These are phyloP conservation scores for Medicago lupulina DNA, from an alignment of 306 rosid species.

Conservation along the genomic window DNA sequence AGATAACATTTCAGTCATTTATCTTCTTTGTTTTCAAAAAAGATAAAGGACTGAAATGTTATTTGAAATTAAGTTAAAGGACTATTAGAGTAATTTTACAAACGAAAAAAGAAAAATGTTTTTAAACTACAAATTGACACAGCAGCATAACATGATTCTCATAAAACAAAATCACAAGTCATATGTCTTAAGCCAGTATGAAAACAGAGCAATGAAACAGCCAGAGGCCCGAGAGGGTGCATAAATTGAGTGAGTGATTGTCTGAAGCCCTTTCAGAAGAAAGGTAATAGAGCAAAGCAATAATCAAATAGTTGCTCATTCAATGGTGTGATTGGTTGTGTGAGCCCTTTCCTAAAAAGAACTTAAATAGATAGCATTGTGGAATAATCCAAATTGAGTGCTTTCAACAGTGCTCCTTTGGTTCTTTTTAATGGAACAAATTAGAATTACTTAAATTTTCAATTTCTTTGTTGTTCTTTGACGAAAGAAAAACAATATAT, in stretches of 20 bases:
- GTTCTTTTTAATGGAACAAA: too few species aligned
- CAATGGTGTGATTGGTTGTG: neutral
- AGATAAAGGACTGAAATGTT: too few species aligned
- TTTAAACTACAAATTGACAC: neutral
- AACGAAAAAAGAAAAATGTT: neutral
- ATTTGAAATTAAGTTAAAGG: too few species aligned
- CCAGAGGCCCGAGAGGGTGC: neutral
- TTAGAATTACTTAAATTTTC: neutral
- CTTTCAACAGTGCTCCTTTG: neutral
- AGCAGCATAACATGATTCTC: neutral
- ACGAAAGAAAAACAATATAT: neutral
- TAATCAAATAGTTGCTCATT: neutral
- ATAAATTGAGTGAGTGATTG: neutral
- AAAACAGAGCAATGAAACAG: constrained; percentile 1
- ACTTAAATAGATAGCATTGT: neutral
- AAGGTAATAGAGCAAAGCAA: neutral
- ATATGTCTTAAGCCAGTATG: neutral
- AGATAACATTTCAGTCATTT: too few species aligned
- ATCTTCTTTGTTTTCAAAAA: too few species aligned
- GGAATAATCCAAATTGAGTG: neutral
- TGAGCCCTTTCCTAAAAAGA: neutral
- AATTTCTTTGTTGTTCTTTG: neutral
- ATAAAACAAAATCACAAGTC: constrained; percentile 1
- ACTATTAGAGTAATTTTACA: too few species aligned
- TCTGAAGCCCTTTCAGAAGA: neutral